A percentile compares a stretch with the other conserved stretches of the same genome.
Conservation (phyloP, 108 stramenopile species). For the Ochromonas danica region DNA sequence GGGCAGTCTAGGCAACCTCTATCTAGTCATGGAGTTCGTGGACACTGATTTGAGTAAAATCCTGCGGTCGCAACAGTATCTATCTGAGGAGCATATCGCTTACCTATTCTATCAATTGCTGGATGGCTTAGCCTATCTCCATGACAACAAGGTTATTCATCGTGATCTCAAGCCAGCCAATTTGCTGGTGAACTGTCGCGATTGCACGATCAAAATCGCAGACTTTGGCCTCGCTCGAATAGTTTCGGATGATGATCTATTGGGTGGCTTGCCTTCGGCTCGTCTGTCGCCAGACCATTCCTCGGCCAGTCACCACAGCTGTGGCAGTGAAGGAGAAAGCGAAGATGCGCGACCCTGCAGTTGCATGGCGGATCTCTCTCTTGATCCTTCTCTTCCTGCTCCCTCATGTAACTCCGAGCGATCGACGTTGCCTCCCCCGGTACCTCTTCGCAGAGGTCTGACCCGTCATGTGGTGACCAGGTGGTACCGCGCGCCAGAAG, state of each 20-base stretch:
- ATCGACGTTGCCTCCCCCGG: background rate
- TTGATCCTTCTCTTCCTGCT: background rate
- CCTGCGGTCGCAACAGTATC: constrained; percentile 93
- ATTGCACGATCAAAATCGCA: constrained; percentile 65
- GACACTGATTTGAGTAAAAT: constrained; percentile 98
- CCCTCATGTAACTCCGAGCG: background rate
- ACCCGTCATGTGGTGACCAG: constrained; percentile 77
- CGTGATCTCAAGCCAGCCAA: constrained; percentile 60
- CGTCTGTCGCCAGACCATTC: background rate
- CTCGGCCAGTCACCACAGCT: background rate
- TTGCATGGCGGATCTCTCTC: background rate
- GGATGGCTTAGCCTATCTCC: constrained; percentile 59
- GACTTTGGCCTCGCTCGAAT: constrained; percentile 63
- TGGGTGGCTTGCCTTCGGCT: background rate
- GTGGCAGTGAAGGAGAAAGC: background rate
- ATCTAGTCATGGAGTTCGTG: constrained; percentile 71
- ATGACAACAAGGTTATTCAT: constrained; percentile 17
- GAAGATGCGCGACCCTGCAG: background rate
- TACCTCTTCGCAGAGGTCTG: background rate
- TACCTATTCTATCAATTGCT: constrained; percentile 97
- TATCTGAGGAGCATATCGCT: constrained; percentile 89
- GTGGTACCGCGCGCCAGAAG: constrained; percentile 89
- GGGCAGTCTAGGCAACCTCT: no score
- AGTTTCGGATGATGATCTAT: constrained; percentile 18
- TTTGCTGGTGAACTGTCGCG: constrained; percentile 56